These are phyloP conservation scores for Kodamaea kaohsiungensis DNA, from an alignment of 805 yeast genomes.

Conservation along the genomic window DNA sequence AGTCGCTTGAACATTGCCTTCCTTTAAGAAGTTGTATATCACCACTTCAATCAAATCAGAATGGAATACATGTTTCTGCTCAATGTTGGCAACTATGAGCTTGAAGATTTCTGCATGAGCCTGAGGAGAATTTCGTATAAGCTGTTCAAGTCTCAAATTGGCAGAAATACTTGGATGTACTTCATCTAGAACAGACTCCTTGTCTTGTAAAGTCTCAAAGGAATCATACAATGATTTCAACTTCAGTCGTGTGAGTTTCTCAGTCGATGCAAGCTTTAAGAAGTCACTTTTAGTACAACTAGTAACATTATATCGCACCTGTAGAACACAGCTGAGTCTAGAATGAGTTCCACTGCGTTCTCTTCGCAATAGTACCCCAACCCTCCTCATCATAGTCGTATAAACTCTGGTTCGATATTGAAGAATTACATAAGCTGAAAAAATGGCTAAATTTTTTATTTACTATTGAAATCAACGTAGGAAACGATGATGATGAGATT, in stretches of 20 bases:
- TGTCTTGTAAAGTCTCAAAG: neutral
- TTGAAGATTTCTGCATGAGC: constrained; percentile 7
- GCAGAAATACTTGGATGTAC: neutral
- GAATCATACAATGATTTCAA: neutral
- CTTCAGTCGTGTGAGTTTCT: neutral
- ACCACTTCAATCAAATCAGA: constrained; percentile 23
- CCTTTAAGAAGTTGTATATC: constrained; percentile 20
- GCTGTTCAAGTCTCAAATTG: neutral
- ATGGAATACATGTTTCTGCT: constrained; percentile 8
- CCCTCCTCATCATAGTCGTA: neutral
- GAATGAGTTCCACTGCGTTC: neutral
- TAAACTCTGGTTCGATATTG: neutral
- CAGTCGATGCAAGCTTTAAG: neutral
- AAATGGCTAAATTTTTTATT: constrained; percentile 1
- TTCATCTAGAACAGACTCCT: neutral
- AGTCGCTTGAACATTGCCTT: constrained; percentile 24
- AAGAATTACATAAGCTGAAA: constrained; percentile 6
- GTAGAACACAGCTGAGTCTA: neutral
- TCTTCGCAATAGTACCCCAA: neutral
- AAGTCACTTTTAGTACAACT: neutral
- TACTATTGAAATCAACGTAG: neutral
- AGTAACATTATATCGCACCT: neutral
- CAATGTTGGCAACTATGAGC: constrained; percentile 9
- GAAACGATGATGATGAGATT: constrained; percentile 6
- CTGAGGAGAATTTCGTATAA: neutral